These are phyloP conservation scores for Aspergillus sp. DNA, from an alignment of 2,329 filamentous ascomycete genomes.

Conservation along the genomic window DNA sequence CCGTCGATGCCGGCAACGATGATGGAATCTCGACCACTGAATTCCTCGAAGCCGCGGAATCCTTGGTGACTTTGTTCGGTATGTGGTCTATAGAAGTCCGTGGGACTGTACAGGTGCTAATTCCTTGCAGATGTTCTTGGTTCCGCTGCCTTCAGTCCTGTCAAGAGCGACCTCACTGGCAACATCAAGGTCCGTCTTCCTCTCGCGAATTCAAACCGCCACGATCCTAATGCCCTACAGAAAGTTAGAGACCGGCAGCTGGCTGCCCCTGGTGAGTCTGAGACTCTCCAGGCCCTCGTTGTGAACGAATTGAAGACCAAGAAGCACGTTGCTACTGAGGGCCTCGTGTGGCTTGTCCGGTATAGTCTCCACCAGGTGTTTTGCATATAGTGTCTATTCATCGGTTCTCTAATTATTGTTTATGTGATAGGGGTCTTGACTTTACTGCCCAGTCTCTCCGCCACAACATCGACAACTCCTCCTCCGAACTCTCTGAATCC, in stretches of 20 bases:
- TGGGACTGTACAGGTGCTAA: slow-evolving; percentile 7
- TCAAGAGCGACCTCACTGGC: slow-evolving; percentile 86
- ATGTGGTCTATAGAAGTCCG: slow-evolving; percentile 17
- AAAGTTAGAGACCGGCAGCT: slow-evolving; percentile 85
- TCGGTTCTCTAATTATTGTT: no score
- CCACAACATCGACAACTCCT: slow-evolving; percentile 66
- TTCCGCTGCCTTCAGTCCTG: slow-evolving; percentile 75
- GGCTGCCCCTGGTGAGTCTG: slow-evolving; percentile 73
- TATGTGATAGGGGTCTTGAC: slow-evolving; percentile 69
- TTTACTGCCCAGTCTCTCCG: slow-evolving; percentile 86
- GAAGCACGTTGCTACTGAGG: slow-evolving; percentile 85
- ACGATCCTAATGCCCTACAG: slow-evolving; percentile 44
- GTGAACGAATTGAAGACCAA: slow-evolving; percentile 84
- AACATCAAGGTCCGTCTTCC: slow-evolving; percentile 73
- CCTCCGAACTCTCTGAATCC: slow-evolving; percentile 76
- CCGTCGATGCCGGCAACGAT: slow-evolving; percentile 68
- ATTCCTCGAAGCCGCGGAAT: slow-evolving; percentile 89
- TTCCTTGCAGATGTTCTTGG: slow-evolving; percentile 55
- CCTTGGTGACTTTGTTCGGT: slow-evolving; percentile 85
- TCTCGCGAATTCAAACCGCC: neutral
- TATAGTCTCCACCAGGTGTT: slow-evolving; percentile 33
- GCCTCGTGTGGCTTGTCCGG: slow-evolving; percentile 86
- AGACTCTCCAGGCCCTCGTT: slow-evolving; percentile 80
- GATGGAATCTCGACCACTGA: slow-evolving; percentile 77
- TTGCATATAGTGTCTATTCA: no score